A percentile compares a stretch with the other conserved stretches of the same genome.
Evolutionary conservation across 768 basidiomycete species (phyloP).

Genomic region (Neoboletus magnificus): DNA sequence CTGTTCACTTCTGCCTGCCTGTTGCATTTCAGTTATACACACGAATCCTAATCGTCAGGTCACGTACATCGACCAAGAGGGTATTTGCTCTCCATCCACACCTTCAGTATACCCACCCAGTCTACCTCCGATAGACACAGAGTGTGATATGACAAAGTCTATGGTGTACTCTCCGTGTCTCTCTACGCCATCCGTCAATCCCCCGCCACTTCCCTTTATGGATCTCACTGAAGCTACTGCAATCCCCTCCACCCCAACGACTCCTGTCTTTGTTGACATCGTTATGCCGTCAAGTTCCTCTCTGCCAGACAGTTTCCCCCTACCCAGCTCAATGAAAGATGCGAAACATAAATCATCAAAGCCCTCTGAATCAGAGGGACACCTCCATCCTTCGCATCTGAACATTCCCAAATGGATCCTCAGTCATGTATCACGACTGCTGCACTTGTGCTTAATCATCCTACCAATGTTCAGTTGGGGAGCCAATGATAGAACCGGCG

Average conservation of each 20-base stretch:
- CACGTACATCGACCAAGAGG: constrained; percentile 5
- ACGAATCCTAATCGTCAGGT: background rate
- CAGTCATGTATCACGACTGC: background rate
- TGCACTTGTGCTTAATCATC: background rate
- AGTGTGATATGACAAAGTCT: constrained; percentile 17
- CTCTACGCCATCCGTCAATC: background rate
- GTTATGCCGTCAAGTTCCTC: constrained; percentile 13
- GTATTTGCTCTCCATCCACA: constrained; percentile 29
- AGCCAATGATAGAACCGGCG: constrained; percentile 27
- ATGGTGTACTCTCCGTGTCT: background rate
- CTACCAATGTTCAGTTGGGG: constrained; percentile 16
- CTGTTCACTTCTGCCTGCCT: background rate
- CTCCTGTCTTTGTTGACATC: background rate
- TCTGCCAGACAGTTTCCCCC: constrained; percentile 22
- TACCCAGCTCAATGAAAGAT: constrained; percentile 1
- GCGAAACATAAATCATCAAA: background rate
- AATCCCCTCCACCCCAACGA: background rate
- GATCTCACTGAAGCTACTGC: background rate
- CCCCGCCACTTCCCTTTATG: constrained; percentile 2
- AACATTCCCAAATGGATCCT: background rate
- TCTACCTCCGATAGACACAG: constrained; percentile 34
- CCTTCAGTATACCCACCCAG: constrained; percentile 51
- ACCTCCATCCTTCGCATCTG: background rate
- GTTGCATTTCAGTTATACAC: constrained; percentile 3
- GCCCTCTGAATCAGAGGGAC: too few relatives aligned